Base-by-base conservation (phyloP, 2,329 filamentous ascomycete genomes). In the Colletotrichum tanaceti region DNA sequence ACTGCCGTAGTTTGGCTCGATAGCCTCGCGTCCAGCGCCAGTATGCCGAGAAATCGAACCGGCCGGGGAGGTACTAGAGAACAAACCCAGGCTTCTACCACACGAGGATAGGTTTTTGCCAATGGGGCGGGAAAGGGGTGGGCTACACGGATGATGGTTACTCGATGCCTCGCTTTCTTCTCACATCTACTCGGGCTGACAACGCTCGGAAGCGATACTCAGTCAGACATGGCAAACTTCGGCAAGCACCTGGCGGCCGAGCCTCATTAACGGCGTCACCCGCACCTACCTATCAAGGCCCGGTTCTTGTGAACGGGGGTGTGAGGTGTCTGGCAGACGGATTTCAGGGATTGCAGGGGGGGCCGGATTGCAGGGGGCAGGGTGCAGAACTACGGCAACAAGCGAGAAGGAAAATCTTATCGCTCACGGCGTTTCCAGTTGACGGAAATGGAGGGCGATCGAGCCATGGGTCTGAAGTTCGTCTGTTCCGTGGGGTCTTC, bases 401-500 rank as follows among this genome's bases (percentile, higher is more conserved):
- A 44, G 22, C 18, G 44, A n/a, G 13, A 16, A 16, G 6, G 5
- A n/a, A 24, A 28, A 20, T 11, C 6, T 28, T 20, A 18, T 18
- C 13, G 22, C 3, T 24, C 24, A n/a, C 22, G 28, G 28, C 4
- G 32, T 18, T 35, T 44, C n/a, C 24, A 7, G 14, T 24, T 18
- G 18, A 9, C 24, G 5, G 18, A 46, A 28, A 38, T 47, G 49
- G 53, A 32, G 49, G 62, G 55, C 41, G 65, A 49, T 60, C 49
- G 43, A 62, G 43, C 50, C 62, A 65, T 57, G 65, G 28, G 62
- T 38, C 35, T 57, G 62, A 60, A 55, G 65, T 68, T 68, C 65
- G 38, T 68, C 65, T 57, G 43, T 65, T 68, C 62, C 24, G 43
- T 46, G 7, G n/a, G n/a, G n/a, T n/a, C n/a, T n/a, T n/a, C 35